Conservation (phyloP, 106 monocot genomes). For the Dactylorhiza incarnata region DNA sequence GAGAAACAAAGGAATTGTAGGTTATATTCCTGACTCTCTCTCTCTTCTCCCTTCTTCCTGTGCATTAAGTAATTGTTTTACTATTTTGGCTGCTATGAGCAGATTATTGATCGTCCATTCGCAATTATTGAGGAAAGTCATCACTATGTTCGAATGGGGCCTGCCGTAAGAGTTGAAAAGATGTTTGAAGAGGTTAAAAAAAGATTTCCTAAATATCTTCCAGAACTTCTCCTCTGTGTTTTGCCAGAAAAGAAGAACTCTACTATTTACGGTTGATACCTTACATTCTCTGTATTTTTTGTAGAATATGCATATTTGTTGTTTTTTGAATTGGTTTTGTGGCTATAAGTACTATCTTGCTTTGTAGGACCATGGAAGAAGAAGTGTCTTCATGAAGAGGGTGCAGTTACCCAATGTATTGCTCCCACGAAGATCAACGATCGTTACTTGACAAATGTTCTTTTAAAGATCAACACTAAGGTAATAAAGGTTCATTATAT, state of each 20-base stretch:
- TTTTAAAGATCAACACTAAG: constrained; percentile 79
- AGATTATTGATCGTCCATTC: constrained; percentile 48
- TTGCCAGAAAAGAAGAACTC: constrained; percentile 68
- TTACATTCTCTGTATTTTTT: neutral
- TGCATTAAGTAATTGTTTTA: neutral
- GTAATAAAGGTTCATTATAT: constrained; percentile 14
- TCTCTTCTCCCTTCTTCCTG: neutral
- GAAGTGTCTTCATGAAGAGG: constrained; percentile 64
- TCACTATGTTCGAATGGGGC: constrained; percentile 36
- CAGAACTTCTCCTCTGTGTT: constrained; percentile 67
- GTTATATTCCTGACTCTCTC: constrained; percentile 11
- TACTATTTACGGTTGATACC: constrained; percentile 53
- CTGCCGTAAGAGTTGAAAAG: constrained; percentile 49
- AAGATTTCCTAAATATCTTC: constrained; percentile 24
- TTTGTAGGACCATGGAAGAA: constrained; percentile 79
- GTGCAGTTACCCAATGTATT: constrained; percentile 67
- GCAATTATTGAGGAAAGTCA: constrained; percentile 63
- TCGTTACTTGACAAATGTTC: constrained; percentile 70
- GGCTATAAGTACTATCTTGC: neutral
- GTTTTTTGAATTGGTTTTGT: neutral
- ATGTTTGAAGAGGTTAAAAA: constrained; percentile 51
- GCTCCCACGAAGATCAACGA: constrained; percentile 55
- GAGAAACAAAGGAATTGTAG: constrained; percentile 70
- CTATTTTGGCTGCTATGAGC: constrained; percentile 9
- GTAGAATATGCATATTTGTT: neutral